A percentile compares a stretch with the other conserved stretches of the same genome.
Evolutionary conservation across 345 rosid species (phyloP).

Genomic region (Dimocarpus longan): DNA sequence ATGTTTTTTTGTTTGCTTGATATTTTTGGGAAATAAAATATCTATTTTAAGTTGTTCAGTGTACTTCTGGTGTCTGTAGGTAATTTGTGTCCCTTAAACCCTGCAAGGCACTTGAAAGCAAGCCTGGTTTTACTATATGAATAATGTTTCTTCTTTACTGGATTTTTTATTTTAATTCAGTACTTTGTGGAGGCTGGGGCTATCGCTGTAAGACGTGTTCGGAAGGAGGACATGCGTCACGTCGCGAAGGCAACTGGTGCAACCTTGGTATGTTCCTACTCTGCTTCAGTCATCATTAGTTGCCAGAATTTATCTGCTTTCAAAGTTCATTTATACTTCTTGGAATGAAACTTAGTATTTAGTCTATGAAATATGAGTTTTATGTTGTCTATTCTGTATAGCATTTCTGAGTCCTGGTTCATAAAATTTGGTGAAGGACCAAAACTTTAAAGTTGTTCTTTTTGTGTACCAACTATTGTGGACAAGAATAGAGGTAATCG

Average conservation of each 20-base stretch:
- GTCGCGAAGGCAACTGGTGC: slow-evolving; percentile 99
- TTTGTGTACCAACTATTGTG: not conserved
- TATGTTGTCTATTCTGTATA: not conserved
- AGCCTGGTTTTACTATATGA: not conserved
- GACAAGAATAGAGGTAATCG: not conserved
- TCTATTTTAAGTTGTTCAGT: not conserved
- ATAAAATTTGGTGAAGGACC: not conserved
- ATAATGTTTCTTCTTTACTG: not conserved
- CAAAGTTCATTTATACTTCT: not conserved
- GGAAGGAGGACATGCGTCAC: slow-evolving; percentile 97
- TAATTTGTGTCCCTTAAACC: not conserved
- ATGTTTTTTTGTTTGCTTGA: not conserved
- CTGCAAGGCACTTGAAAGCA: not conserved
- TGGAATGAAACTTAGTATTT: not conserved
- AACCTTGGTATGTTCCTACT: slow-evolving; percentile 58
- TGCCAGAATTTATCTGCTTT: slow-evolving; percentile 2
- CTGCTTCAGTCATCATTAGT: not conserved
- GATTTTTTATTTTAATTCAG: slow-evolving; percentile 45
- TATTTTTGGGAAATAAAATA: not conserved
- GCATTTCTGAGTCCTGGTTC: not conserved
- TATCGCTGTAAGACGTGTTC: slow-evolving; percentile 95
- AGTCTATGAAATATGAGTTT: not conserved
- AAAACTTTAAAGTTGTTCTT: not conserved
- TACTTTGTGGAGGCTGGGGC: slow-evolving; percentile 98
- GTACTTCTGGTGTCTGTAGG: not conserved